phyloP scores from a whole-genome alignment of 495 filamentous ascomycete genomes.

The Hamigera avellanea region DNA sequence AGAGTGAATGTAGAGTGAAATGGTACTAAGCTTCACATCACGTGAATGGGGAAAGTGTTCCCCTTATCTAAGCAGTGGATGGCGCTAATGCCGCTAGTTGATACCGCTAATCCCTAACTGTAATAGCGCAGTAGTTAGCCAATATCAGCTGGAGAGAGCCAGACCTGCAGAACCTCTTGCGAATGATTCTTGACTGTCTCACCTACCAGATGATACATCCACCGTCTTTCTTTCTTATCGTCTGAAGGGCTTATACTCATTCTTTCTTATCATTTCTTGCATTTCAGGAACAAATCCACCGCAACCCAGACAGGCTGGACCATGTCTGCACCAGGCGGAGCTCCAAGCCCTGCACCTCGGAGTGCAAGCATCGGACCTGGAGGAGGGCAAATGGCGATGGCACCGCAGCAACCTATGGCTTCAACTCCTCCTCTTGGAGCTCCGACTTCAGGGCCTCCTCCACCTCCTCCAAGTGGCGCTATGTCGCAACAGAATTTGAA shows the following conservation, averaged over 20 bases:
- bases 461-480: constrained; percentile 30
- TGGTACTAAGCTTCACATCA: too few relatives aligned
- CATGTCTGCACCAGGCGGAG: constrained; percentile 39
- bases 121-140: too few relatives aligned
- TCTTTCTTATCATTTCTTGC: not conserved
- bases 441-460: constrained; percentile 26
- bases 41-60: too few relatives aligned
- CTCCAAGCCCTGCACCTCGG: constrained; percentile 36
- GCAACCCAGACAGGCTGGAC: not conserved
- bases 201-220: not conserved
- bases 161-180: constrained; percentile 1
- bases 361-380: constrained; percentile 43
- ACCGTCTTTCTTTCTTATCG: not conserved
- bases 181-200: not conserved
- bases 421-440: constrained; percentile 24
- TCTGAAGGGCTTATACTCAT: not conserved
- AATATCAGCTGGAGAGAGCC: constrained; percentile 8
- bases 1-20: too few relatives aligned
- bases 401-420: constrained; percentile 36
- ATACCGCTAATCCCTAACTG: too few relatives aligned
- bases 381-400: constrained; percentile 37
- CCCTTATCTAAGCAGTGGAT: too few relatives aligned
- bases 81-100: too few relatives aligned
- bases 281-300: not conserved
- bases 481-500: constrained; percentile 84